phyloP scores from a whole-genome alignment of 2,329 filamentous ascomycete species.

The Sporothrix brasiliensis region DNA sequence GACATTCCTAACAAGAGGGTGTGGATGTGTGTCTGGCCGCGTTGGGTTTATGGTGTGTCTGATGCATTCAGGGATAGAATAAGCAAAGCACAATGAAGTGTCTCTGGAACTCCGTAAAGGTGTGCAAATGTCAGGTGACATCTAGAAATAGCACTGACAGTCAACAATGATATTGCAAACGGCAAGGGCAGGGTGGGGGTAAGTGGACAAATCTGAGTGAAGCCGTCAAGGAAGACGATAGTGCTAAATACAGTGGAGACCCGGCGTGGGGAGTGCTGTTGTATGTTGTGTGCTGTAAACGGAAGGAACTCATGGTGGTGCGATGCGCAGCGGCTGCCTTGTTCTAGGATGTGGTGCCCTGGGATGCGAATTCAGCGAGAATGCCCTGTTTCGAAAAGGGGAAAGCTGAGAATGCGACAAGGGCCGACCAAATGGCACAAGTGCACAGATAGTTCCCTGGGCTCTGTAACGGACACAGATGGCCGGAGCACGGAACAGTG shows the following conservation, averaged over 20 bases:
- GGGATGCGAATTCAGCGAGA: constrained; percentile 27
- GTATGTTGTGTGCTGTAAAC: neutral
- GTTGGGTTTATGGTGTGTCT: constrained; percentile 9
- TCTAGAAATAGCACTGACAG: constrained; percentile 3
- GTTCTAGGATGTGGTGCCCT: neutral
- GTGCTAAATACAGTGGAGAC: constrained; percentile 18
- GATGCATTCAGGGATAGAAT: neutral
- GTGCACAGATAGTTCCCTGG: constrained; percentile 1
- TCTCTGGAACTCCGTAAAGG: too few relatives aligned
- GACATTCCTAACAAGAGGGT: constrained; percentile 5
- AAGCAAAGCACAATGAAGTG: too few relatives aligned
- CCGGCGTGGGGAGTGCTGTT: constrained; percentile 3
- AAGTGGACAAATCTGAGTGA: constrained; percentile 18
- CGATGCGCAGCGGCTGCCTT: constrained; percentile 18
- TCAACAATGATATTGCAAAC: neutral
- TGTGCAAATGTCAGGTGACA: constrained; percentile 2
- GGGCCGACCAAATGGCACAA: constrained; percentile 1
- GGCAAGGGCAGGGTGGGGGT: neutral
- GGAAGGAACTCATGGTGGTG: neutral
- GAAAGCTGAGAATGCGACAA: constrained; percentile 12
- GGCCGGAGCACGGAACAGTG: constrained; percentile 11
- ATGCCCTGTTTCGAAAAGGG: constrained; percentile 24
- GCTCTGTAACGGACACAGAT: constrained; percentile 13
- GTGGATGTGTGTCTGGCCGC: neutral
- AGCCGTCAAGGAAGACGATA: constrained; percentile 12